A percentile compares a stretch with the other conserved stretches of the same genome.
These are phyloP conservation scores for Wickerhamiella parazyma DNA, from an alignment of 805 yeast species.

Conservation along the genomic window DNA sequence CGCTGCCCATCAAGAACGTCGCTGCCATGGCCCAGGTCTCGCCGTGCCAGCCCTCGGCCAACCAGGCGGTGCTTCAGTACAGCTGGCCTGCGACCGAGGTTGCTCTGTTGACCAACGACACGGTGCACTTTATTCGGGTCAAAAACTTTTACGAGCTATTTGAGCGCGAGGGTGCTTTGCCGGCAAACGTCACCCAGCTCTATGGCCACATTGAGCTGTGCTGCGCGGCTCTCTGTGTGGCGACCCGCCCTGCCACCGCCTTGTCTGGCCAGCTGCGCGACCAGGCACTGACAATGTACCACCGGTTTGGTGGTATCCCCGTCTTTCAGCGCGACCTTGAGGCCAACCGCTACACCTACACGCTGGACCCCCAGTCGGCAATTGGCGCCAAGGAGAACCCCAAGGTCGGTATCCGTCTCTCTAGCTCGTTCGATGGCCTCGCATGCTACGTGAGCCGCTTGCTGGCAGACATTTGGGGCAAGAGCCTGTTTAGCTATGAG, in stretches of 20 bases:
- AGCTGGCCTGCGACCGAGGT: conserved; percentile 49
- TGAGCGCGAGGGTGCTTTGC: conserved; percentile 51
- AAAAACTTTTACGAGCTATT: conserved; percentile 71
- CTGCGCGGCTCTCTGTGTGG: conserved; percentile 70
- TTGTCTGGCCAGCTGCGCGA: conserved; percentile 29
- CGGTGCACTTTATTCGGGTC: conserved; percentile 62
- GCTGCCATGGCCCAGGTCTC: conserved; percentile 58
- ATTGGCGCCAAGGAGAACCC: conserved; percentile 16
- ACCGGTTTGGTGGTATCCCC: conserved; percentile 21
- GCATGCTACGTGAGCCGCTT: conserved; percentile 66
- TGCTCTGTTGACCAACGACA: conserved; percentile 70
- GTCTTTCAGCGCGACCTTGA: conserved; percentile 17
- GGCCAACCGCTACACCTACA: conserved; percentile 11
- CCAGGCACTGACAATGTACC: conserved; percentile 16
- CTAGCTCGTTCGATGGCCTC: conserved; percentile 85
- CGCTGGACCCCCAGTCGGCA: conserved; percentile 11
- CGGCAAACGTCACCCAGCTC: conserved; percentile 48
- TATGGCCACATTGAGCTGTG: conserved; percentile 87
- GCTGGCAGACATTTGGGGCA: conserved; percentile 67
- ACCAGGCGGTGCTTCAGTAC: conserved; percentile 78
- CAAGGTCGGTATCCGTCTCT: conserved; percentile 44
- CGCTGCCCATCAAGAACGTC: conserved; percentile 49
- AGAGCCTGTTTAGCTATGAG: conserved; percentile 32
- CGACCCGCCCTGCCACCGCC: conserved; percentile 50
- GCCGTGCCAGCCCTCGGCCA: conserved; percentile 47